Conservation (phyloP, 352 stramenopile species). For the Phytophthora lateralis region DNA sequence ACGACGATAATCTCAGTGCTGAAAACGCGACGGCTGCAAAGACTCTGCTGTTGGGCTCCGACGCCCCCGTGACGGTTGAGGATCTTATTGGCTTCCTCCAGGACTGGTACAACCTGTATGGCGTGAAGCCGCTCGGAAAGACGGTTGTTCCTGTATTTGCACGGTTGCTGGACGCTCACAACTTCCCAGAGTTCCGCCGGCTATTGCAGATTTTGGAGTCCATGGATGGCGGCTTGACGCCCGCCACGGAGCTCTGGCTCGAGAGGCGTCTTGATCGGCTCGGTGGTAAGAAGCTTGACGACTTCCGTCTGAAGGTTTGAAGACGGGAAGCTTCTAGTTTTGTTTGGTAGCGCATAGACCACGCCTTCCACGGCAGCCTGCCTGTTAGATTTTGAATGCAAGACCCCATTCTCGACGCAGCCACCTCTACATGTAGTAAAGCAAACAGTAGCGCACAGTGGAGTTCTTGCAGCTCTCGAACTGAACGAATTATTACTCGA, state of each 20-base stretch:
- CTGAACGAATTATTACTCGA: constrained; percentile 1
- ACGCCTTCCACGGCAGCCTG: constrained; percentile 2
- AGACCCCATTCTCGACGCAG: constrained; percentile 10
- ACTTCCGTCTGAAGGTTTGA: constrained; percentile 51
- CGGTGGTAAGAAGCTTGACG: constrained; percentile 57
- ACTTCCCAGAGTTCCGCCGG: constrained; percentile 66
- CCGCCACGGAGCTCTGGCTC: constrained; percentile 72
- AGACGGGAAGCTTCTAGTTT: constrained; percentile 18
- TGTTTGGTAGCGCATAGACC: constrained; percentile 25
- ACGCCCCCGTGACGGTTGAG: constrained; percentile 50
- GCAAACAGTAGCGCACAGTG: constrained; percentile 11
- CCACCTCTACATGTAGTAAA: neutral
- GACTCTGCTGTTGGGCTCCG: constrained; percentile 38
- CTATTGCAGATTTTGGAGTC: constrained; percentile 79
- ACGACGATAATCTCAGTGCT: constrained; percentile 39
- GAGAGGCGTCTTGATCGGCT: constrained; percentile 64
- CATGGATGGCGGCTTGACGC: constrained; percentile 73
- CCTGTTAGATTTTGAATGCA: constrained; percentile 17
- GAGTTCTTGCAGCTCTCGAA: constrained; percentile 12
- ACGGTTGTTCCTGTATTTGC: constrained; percentile 77
- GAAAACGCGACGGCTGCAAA: constrained; percentile 22
- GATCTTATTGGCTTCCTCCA: constrained; percentile 82
- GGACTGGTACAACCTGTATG: constrained; percentile 86
- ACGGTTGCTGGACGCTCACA: constrained; percentile 51
- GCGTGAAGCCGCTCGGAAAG: constrained; percentile 69